These are phyloP conservation scores for Lepidium campestre DNA, from an alignment of 441 rosid genomes.

Conservation along the genomic window DNA sequence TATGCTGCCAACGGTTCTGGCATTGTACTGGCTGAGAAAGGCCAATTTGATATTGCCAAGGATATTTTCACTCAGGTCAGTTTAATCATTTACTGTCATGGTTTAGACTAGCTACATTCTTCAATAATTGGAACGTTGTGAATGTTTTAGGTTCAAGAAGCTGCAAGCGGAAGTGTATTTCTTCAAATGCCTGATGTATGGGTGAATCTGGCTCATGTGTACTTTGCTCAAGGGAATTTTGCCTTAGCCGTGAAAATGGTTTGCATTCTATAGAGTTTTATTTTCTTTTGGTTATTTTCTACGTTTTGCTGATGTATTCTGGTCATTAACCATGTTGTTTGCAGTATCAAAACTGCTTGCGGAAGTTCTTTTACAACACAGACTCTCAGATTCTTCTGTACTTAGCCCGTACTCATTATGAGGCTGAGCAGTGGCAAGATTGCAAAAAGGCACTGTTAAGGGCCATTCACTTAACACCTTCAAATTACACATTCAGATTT, in stretches of 20 bases:
- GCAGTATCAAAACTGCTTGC: constrained; percentile 99
- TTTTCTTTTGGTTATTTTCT: background rate
- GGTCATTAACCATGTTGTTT: constrained; percentile 21
- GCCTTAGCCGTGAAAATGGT: constrained; percentile 99
- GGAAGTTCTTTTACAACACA: constrained; percentile 85
- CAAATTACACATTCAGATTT: constrained; percentile 91
- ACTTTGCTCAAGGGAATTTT: constrained; percentile 96
- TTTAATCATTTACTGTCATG: constrained; percentile 10
- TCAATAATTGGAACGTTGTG: constrained; percentile 7
- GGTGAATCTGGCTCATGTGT: constrained; percentile 98
- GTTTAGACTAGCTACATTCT: constrained; percentile 9
- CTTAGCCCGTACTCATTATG: constrained; percentile 95
- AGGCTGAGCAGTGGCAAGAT: constrained; percentile 99
- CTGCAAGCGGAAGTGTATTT: constrained; percentile 97
- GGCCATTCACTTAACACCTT: constrained; percentile 95
- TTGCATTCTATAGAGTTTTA: constrained; percentile 18
- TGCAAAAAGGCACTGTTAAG: constrained; percentile 94
- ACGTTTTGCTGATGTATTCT: constrained; percentile 2
- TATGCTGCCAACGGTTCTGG: constrained; percentile 99
- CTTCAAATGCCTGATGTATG: constrained; percentile 99
- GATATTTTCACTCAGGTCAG: constrained; percentile 91
- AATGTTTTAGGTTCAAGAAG: constrained; percentile 89
- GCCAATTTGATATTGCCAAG: constrained; percentile 93
- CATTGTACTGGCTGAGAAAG: constrained; percentile 95
- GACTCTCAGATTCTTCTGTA: constrained; percentile 95